These are phyloP conservation scores for Aspergillus viridinutans DNA, from an alignment of 2,329 filamentous ascomycete species.

Conservation along the genomic window DNA sequence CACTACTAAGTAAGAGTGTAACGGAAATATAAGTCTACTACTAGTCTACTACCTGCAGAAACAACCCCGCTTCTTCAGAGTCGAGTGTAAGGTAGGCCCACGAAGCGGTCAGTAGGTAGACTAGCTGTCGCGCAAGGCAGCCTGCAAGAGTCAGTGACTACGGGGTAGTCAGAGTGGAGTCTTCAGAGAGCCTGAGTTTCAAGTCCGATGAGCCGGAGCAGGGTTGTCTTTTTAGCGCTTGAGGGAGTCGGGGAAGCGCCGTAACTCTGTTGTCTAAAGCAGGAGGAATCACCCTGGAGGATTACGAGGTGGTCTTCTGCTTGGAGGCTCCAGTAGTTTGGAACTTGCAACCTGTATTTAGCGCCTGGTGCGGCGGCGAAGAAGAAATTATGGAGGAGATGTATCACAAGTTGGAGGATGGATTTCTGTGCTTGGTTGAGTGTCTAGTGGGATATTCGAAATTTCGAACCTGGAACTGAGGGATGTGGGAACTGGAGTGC, in stretches of 20 bases:
- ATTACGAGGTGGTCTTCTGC: no score
- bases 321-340: no score
- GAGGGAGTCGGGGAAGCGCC: background rate
- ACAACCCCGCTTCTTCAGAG: background rate
- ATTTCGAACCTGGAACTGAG: background rate
- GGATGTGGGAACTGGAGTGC: no score
- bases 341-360: background rate
- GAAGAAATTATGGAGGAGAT: background rate
- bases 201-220: no score
- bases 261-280: background rate
- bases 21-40: background rate
- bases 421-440: background rate
- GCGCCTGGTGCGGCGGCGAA: background rate
- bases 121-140: background rate
- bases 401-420: background rate
- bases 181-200: background rate
- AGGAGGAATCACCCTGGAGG: no score
- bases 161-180: background rate
- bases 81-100: background rate
- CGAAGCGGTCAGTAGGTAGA: background rate
- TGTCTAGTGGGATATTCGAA: background rate
- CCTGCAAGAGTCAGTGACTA: background rate
- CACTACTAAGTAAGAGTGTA: background rate
- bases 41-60: background rate
- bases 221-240: background rate